These are phyloP conservation scores for Spongospora subterranea DNA, from an alignment of 208 protist species.

Conservation along the genomic window DNA sequence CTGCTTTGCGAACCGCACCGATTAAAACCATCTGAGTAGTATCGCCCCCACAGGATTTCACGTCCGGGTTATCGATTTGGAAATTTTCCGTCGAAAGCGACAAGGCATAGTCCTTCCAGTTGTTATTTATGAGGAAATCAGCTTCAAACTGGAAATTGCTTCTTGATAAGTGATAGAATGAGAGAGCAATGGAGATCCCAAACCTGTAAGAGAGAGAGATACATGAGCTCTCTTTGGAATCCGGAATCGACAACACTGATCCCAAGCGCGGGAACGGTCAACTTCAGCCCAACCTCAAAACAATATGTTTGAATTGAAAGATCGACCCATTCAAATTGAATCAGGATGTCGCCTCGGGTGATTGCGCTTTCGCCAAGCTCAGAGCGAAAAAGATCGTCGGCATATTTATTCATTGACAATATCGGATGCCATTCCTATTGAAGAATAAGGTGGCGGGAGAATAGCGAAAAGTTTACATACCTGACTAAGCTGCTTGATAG, in stretches of 20 bases:
- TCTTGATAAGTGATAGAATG: neutral
- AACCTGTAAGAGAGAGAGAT: neutral
- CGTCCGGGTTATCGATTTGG: conserved; percentile 44
- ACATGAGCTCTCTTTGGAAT: conserved; percentile 41
- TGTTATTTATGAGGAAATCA: neutral
- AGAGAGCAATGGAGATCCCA: neutral
- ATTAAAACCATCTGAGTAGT: conserved; percentile 19
- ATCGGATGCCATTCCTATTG: conserved; percentile 29
- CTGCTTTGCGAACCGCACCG: neutral
- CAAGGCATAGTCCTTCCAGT: conserved; percentile 22
- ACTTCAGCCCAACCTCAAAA: neutral
- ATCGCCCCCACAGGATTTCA: conserved; percentile 15
- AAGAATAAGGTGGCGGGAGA: neutral
- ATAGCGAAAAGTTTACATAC: neutral
- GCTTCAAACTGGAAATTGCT: neutral
- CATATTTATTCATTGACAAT: conserved; percentile 19
- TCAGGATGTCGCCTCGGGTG: neutral
- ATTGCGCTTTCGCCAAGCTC: conserved; percentile 45
- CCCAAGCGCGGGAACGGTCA: neutral
- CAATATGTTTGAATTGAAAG: neutral
- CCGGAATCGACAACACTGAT: conserved; percentile 45
- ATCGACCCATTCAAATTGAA: conserved; percentile 50
- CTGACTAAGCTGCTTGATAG: neutral
- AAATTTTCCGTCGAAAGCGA: neutral
- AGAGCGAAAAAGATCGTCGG: neutral